phyloP scores from a whole-genome alignment of 345 rosid genomes.

The Syzygium oleosum region DNA sequence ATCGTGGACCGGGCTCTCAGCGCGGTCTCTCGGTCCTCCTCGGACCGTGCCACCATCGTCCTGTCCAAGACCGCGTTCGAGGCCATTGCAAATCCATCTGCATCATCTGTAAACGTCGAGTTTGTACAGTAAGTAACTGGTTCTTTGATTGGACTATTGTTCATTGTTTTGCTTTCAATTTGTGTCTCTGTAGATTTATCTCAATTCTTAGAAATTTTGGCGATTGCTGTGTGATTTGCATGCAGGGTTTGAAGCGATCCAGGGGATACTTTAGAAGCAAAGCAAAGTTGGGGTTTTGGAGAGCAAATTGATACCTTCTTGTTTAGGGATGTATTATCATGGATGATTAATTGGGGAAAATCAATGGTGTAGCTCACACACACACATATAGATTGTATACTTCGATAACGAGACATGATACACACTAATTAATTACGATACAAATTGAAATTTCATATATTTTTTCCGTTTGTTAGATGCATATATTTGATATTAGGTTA shows the following conservation, averaged over 20 bases:
- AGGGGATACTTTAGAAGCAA: not conserved
- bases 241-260: not conserved
- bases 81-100: constrained; percentile 21
- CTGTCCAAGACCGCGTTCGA: constrained; percentile 37
- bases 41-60: constrained; percentile 22
- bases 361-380: not conserved
- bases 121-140: constrained; percentile 23
- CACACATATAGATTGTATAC: not conserved
- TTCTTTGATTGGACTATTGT: not conserved
- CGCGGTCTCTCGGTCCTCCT: constrained; percentile 27
- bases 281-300: not conserved
- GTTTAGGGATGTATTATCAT: not conserved
- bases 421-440: accelerated
- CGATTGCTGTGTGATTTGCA: not conserved
- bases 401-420: not conserved
- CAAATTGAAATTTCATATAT: not conserved
- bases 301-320: not conserved
- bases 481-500: too few species aligned
- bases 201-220: not conserved
- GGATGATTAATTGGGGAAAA: accelerated
- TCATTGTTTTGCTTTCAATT: not conserved
- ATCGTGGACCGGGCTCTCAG: constrained; percentile 37
- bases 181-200: not conserved
- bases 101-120: constrained; percentile 28
- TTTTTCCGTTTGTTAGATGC: not conserved